phyloP scores from a whole-genome alignment of 257 asterid genomes.

The Cinchona pubescens region DNA sequence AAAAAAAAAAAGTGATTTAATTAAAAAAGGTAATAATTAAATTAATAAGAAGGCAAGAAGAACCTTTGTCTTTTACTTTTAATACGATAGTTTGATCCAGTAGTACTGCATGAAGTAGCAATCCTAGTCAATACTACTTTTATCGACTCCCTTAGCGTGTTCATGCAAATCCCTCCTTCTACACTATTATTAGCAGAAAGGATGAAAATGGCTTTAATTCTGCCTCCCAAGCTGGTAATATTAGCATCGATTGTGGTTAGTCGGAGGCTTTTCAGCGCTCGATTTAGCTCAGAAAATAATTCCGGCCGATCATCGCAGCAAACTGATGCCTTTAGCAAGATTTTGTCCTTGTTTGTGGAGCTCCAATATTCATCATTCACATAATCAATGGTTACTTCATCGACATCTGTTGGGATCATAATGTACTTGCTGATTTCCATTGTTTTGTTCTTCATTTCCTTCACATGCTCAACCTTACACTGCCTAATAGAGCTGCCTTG shows the following conservation, averaged over 20 bases:
- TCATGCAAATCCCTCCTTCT: constrained; percentile 12
- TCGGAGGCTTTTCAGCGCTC: constrained; percentile 47
- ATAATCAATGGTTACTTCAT: constrained; percentile 49
- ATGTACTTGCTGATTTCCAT: constrained; percentile 43
- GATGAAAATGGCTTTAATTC: constrained; percentile 44
- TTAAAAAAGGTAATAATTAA: too few species aligned
- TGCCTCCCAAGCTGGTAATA: constrained; percentile 63
- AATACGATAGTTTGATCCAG: constrained; percentile 32
- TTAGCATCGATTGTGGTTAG: constrained; percentile 49
- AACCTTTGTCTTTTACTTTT: constrained; percentile 88
- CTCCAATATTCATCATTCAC: constrained; percentile 7
- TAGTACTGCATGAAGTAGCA: constrained; percentile 35
- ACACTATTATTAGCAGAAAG: constrained; percentile 23
- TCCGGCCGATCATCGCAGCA: constrained; percentile 81
- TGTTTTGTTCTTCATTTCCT: constrained; percentile 54
- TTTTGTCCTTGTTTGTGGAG: not conserved
- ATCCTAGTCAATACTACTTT: constrained; percentile 50
- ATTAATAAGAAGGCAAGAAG: constrained; percentile 46
- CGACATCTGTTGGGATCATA: constrained; percentile 59
- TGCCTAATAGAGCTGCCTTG: constrained; percentile 79
- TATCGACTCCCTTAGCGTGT: constrained; percentile 44
- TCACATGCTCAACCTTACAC: constrained; percentile 74
- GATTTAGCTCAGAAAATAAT: constrained; percentile 53
- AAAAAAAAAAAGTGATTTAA: too few species aligned
- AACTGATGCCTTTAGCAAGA: constrained; percentile 45